These are phyloP conservation scores for Talaromyces sp. DNA, from an alignment of 2,329 filamentous ascomycete genomes.

Conservation along the genomic window DNA sequence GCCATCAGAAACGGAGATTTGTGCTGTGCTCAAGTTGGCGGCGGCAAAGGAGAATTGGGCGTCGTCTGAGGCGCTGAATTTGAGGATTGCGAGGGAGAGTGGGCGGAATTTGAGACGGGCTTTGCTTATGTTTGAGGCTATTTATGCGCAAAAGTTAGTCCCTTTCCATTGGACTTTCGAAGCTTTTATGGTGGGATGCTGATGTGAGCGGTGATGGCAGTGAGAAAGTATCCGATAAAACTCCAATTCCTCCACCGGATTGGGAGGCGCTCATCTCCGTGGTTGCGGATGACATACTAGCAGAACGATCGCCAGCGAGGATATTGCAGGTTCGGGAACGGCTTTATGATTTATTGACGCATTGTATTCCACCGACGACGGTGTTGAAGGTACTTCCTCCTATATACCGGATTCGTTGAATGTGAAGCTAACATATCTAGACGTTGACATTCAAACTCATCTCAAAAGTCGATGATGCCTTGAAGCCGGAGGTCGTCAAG, in stretches of 20 bases:
- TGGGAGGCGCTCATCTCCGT: conserved; percentile 91
- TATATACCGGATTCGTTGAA: background rate
- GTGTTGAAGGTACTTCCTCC: conserved; percentile 69
- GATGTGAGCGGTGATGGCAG: conserved; percentile 47
- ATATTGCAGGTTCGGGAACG: conserved; percentile 87
- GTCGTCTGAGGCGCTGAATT: conserved; percentile 71
- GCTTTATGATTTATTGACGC: conserved; percentile 94
- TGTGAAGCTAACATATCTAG: conserved; percentile 31
- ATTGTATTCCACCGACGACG: conserved; percentile 93
- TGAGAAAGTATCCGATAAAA: conserved; percentile 84
- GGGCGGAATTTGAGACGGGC: conserved; percentile 87
- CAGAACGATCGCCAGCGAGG: conserved; percentile 84
- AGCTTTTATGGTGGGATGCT: background rate
- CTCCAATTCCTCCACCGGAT: conserved; percentile 88
- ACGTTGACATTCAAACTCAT: conserved; percentile 93
- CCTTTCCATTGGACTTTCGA: conserved; percentile 15
- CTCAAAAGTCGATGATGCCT: conserved; percentile 76
- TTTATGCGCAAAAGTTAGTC: conserved; percentile 91
- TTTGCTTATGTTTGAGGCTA: conserved; percentile 93
- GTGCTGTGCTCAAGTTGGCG: conserved; percentile 65
- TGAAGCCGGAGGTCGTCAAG: conserved; percentile 89
- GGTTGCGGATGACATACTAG: conserved; percentile 89
- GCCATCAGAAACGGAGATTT: conserved; percentile 82
- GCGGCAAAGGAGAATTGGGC: conserved; percentile 82
- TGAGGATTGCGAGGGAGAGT: conserved; percentile 84